Evolutionary conservation across 1,284 basidiomycete species (phyloP).

Genomic region (Cutaneotrichosporon sp.): DNA sequence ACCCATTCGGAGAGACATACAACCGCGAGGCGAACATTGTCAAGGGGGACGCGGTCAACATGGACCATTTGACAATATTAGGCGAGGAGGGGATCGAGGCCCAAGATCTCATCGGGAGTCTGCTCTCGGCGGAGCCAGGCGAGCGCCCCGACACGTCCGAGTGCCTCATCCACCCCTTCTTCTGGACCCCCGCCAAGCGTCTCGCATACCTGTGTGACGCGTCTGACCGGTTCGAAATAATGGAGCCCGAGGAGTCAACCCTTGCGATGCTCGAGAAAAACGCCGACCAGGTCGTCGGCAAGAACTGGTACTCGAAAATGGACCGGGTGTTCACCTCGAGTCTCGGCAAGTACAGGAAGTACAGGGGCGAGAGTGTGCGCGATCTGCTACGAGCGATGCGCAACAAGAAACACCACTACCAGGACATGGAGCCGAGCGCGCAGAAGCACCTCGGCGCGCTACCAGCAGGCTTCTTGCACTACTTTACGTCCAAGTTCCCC

Average conservation of each 20-base stretch:
- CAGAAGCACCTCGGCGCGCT: conserved; percentile 81
- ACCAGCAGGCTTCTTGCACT: conserved; percentile 85
- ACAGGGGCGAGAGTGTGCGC: conserved; percentile 83
- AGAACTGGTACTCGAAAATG: conserved; percentile 79
- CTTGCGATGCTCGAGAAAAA: conserved; percentile 70
- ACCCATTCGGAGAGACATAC: conserved; percentile 86
- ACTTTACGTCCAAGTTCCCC: conserved; percentile 92
- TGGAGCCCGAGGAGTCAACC: conserved; percentile 79
- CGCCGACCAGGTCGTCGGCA: conserved; percentile 65
- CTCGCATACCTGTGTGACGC: conserved; percentile 93
- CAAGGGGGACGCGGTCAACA: conserved; percentile 62
- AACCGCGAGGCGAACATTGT: conserved; percentile 89
- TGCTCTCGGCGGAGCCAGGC: conserved; percentile 70
- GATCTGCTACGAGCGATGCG: conserved; percentile 87
- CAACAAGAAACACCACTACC: conserved; percentile 99
- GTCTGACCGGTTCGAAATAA: conserved; percentile 95
- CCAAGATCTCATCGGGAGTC: conserved; percentile 65
- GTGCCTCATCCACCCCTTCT: conserved; percentile 88
- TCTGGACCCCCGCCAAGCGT: conserved; percentile 84
- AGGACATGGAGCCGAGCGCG: conserved; percentile 76
- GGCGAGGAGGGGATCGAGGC: conserved; percentile 90
- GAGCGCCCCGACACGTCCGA: conserved; percentile 79
- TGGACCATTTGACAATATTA: conserved; percentile 67
- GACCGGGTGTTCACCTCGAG: conserved; percentile 90
- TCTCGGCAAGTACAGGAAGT: conserved; percentile 93